phyloP scores from a whole-genome alignment of 2,329 filamentous ascomycete genomes.

The Dactylellina sp. region DNA sequence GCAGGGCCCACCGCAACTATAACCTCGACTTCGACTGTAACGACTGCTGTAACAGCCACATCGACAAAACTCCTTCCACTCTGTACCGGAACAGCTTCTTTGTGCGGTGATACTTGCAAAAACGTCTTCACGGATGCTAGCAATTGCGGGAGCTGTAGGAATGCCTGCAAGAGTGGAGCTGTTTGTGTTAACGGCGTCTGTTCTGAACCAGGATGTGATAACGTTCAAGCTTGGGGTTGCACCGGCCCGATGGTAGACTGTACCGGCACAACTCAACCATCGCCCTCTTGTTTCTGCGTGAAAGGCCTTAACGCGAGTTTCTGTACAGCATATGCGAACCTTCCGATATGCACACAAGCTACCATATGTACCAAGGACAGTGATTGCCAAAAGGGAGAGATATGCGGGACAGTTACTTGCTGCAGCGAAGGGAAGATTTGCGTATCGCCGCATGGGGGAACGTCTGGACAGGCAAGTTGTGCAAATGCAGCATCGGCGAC shows the following conservation, averaged over 20 bases:
- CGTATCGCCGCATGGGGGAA: conserved; percentile 19
- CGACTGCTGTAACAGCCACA: not conserved
- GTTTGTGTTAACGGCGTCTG: conserved; percentile 45
- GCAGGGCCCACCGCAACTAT: conserved; percentile 34
- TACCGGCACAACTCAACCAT: conserved; percentile 13
- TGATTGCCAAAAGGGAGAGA: conserved; percentile 17
- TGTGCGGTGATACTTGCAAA: conserved; percentile 36
- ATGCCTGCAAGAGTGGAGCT: conserved; percentile 25
- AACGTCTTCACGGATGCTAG: conserved; percentile 30
- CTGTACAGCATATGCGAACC: conserved; percentile 37
- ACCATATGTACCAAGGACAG: conserved; percentile 9
- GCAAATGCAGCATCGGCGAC: conserved; percentile 9
- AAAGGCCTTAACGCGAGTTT: conserved; percentile 23
- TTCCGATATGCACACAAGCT: conserved; percentile 23
- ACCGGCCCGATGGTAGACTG: conserved; percentile 16
- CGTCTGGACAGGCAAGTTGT: conserved; percentile 6
- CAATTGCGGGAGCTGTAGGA: conserved; percentile 37
- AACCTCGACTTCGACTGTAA: conserved; percentile 51
- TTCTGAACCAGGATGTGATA: conserved; percentile 31
- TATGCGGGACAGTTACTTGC: conserved; percentile 34
- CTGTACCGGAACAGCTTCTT: conserved; percentile 17
- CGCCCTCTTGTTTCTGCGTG: conserved; percentile 36
- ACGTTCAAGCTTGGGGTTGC: conserved; percentile 25
- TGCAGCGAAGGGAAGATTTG: conserved; percentile 24
- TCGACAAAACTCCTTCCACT: not conserved